Conservation (phyloP, 352 stramenopile genomes). For the Pythium sukuiense region DNA sequence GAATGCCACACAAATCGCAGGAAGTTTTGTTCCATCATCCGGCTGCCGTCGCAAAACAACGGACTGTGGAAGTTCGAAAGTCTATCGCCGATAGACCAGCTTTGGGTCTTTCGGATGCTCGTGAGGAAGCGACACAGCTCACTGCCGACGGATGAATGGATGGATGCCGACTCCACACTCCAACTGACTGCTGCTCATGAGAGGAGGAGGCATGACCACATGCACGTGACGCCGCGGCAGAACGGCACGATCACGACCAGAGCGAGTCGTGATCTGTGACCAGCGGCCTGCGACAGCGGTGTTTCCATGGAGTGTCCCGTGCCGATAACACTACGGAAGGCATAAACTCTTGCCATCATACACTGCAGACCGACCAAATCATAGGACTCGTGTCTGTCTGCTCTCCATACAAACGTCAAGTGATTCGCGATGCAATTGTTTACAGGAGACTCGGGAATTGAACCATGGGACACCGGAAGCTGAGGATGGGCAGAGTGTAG, state of each 20-base stretch:
- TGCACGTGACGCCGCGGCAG: not conserved
- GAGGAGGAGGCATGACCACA: not conserved
- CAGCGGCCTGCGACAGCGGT: not conserved
- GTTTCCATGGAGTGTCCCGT: not conserved
- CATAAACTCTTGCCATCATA: too few species aligned
- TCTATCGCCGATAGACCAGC: not conserved
- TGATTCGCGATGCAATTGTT: too few species aligned
- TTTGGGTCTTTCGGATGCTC: not conserved
- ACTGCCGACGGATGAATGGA: not conserved
- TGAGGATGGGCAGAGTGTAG: not conserved
- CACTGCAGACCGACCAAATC: too few species aligned
- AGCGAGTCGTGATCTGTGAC: too few species aligned
- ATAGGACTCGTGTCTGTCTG: not conserved
- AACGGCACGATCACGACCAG: not conserved
- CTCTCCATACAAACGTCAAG: not conserved
- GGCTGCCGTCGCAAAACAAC: not conserved
- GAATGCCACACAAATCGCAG: not conserved
- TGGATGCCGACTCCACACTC: not conserved
- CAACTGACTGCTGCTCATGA: not conserved
- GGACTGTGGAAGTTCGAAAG: not conserved
- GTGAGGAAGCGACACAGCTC: not conserved
- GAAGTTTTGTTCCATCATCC: not conserved
- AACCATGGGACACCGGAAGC: too few species aligned
- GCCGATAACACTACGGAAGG: not conserved
- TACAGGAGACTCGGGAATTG: too few species aligned